Conservation (phyloP, 257 asterid species). For the Plantago elongata region DNA sequence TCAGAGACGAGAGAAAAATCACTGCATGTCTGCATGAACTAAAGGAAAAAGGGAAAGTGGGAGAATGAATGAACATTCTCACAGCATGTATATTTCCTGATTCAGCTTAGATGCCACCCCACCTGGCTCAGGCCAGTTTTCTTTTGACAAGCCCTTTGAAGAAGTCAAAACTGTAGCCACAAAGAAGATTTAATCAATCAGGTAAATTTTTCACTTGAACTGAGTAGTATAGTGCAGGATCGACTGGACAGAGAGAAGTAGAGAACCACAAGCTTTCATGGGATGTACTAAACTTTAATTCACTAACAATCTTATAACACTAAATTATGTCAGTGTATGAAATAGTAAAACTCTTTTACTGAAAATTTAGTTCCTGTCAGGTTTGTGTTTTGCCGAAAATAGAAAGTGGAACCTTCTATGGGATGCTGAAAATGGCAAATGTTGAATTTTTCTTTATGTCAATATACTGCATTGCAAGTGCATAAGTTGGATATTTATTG, state of each 20-base stretch:
- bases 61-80: constrained; percentile 12
- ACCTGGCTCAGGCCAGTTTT: constrained; percentile 42
- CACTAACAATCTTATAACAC: too few relatives aligned
- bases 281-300: too few relatives aligned
- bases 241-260: too few relatives aligned
- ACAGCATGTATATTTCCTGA: constrained; percentile 10
- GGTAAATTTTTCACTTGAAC: constrained; percentile 10
- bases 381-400: constrained; percentile 1
- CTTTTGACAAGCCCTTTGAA: constrained; percentile 73
- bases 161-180: constrained; percentile 81
- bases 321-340: too few relatives aligned
- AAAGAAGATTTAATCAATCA: constrained; percentile 22
- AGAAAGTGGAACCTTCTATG: background rate
- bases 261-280: too few relatives aligned
- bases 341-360: too few relatives aligned
- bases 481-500: too few relatives aligned
- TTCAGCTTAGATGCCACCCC: constrained; percentile 13
- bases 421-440: background rate
- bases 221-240: background rate
- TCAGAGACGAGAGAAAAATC: constrained; percentile 3
- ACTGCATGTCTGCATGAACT: constrained; percentile 9
- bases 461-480: too few relatives aligned
- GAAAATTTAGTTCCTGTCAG: too few relatives aligned
- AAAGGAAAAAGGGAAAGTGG: background rate
- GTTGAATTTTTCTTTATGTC: background rate